Evolutionary conservation across 306 rosid genomes (phyloP).

Genomic region (Pyrus betulifolia): DNA sequence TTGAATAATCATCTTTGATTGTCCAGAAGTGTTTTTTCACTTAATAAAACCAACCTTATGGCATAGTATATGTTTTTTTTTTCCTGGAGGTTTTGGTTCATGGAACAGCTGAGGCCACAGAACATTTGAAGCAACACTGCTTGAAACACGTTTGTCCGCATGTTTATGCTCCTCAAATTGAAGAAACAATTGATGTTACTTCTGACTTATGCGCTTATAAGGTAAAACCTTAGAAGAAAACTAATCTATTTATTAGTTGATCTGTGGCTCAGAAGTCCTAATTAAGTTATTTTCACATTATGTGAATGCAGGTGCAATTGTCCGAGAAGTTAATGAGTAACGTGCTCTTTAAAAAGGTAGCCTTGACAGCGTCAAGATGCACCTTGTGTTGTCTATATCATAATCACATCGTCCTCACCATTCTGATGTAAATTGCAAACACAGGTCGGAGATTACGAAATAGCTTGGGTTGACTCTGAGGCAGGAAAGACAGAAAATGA

Average conservation of each 20-base stretch:
- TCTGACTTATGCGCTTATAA: conserved; percentile 95
- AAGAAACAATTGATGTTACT: conserved; percentile 90
- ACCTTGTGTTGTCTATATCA: neutral
- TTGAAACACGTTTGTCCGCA: conserved; percentile 75
- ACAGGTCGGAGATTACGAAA: conserved; percentile 86
- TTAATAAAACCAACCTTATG: neutral
- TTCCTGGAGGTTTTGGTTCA: conserved; percentile 80
- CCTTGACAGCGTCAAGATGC: neutral
- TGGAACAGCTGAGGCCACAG: conserved; percentile 98
- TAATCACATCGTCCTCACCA: neutral
- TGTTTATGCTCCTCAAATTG: conserved; percentile 91
- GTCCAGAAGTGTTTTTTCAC: neutral
- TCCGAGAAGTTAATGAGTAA: conserved; percentile 91
- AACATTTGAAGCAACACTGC: conserved; percentile 92
- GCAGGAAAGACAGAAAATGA: conserved; percentile 68
- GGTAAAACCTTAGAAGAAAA: conserved; percentile 29
- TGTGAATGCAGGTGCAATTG: conserved; percentile 66
- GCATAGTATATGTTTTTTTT: neutral
- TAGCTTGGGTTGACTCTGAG: conserved; percentile 90
- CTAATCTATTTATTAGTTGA: conserved; percentile 6
- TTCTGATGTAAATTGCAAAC: conserved; percentile 18
- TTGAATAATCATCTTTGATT: neutral
- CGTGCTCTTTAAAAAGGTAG: conserved; percentile 85
- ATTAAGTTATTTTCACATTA: conserved; percentile 13
- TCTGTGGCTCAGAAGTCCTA: neutral